These are phyloP conservation scores for Bryoglossum gracile DNA, from an alignment of 495 filamentous ascomycete genomes.

Conservation along the genomic window DNA sequence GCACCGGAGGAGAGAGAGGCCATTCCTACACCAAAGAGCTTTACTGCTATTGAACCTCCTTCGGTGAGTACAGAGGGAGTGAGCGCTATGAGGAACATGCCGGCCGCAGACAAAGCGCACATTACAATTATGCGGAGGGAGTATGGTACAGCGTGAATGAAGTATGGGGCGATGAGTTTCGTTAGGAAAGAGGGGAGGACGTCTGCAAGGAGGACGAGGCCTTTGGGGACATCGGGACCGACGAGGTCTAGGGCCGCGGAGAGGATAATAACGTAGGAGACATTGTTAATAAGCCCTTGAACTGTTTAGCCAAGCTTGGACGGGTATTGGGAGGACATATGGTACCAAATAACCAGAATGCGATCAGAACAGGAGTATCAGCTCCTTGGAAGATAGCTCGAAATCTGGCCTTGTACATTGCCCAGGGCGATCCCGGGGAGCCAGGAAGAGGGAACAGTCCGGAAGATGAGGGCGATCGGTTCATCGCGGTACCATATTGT, in stretches of 20 bases:
- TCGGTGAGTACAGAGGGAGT: constrained; percentile 56
- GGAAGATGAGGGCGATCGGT: constrained; percentile 34
- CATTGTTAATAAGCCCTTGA: constrained; percentile 89
- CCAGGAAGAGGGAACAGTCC: constrained; percentile 63
- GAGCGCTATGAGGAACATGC: constrained; percentile 84
- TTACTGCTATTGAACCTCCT: constrained; percentile 55
- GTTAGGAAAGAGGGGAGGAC: constrained; percentile 82
- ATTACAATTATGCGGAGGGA: constrained; percentile 64
- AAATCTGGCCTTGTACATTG: constrained; percentile 58
- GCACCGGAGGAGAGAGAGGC: constrained; percentile 76
- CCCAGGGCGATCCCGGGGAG: constrained; percentile 67
- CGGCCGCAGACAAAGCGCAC: constrained; percentile 59
- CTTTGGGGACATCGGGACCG: constrained; percentile 76
- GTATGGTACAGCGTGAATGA: constrained; percentile 84
- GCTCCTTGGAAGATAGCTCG: constrained; percentile 54
- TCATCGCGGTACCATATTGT: constrained; percentile 13
- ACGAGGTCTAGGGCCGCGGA: constrained; percentile 95
- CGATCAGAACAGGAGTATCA: constrained; percentile 63
- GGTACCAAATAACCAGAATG: constrained; percentile 91
- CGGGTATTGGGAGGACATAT: neutral
- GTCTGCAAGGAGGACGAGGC: constrained; percentile 85
- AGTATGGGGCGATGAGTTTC: constrained; percentile 86
- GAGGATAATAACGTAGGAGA: constrained; percentile 95
- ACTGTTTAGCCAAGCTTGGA: constrained; percentile 10
- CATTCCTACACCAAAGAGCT: constrained; percentile 77